Percentiles rank a stretch among this genome's conserved stretches.
Conservation (phyloP, 257 asterid species). For the Jacaranda copaia region DNA sequence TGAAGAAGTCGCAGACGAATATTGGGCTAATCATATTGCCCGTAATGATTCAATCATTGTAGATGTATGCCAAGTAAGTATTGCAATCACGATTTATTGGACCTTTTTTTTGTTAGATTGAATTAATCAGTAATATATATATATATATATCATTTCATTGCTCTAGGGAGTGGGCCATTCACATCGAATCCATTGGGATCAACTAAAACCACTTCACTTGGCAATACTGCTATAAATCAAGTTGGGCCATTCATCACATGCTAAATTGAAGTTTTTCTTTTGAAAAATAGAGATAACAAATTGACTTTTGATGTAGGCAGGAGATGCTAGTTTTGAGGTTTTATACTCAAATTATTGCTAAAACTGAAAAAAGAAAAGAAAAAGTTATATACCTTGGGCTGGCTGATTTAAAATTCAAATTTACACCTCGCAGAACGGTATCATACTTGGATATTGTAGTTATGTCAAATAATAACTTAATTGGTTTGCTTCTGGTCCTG, state of each 20-base stretch:
- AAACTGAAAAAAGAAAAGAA: background rate
- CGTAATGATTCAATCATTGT: conserved; percentile 99
- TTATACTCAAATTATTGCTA: too few relatives aligned
- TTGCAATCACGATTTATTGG: conserved; percentile 4
- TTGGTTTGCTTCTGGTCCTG: conserved; percentile 19
- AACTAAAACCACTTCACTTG: conserved; percentile 32
- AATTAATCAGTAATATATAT: conserved; percentile 7
- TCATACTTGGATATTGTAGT: background rate
- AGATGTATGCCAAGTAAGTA: conserved; percentile 98
- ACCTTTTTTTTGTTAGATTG: conserved; percentile 14
- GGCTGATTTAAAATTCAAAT: conserved; percentile 19
- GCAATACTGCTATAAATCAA: conserved; percentile 5
- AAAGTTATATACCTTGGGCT: background rate
- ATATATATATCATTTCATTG: conserved; percentile 25
- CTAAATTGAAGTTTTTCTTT: conserved; percentile 3
- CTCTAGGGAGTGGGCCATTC: conserved; percentile 25
- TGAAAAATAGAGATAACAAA: background rate
- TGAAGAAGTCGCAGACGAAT: conserved; percentile 98
- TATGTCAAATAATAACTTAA: background rate
- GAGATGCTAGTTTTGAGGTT: background rate
- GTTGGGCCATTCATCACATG: conserved; percentile 16
- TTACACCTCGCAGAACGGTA: background rate
- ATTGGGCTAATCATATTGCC: conserved; percentile 99
- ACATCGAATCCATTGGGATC: conserved; percentile 5
- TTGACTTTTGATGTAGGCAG: background rate